Evolutionary conservation across 768 basidiomycete species (phyloP), one percentile per base, ranked within the genome.

Genomic region (Mycena belliarum): DNA sequence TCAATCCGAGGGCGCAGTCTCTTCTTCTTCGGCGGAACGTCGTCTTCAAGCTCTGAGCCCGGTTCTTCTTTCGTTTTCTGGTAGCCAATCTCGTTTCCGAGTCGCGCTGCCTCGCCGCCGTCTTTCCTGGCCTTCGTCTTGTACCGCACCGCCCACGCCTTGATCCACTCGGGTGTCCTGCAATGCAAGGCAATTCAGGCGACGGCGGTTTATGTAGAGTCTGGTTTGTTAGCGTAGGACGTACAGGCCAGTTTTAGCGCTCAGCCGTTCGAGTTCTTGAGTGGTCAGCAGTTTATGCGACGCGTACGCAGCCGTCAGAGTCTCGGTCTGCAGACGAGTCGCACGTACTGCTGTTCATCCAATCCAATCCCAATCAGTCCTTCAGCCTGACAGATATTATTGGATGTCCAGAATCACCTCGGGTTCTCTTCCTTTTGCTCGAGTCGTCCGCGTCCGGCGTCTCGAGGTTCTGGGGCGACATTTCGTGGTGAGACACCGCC

Each of bases 151-250:
- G 72, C 72, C 75, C 74, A 77, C 28, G 69, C 68, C 28, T 60
- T 49, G 21, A 77, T 74, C 75, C 76, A 76, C 59, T 69, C 70
- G 23, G 44, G 23, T 25, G 73, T 64, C 32, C 75, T 74, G 57
- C 38, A 15, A 35, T 74, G 57, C 38, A 15, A 35, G 38, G 9
- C 21, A 24, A 15, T 23, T 49, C 8, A 57, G 16, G 21, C 10
- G 40, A 37, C 16, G 46, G 29, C n/a, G n/a, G n/a, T n/a, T 28
- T 35, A 44, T 46, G 43, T 32, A 49, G 18, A 11, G 23, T 15
- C 44, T 12, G 44, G 52, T 26, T n/a, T n/a, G n/a, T n/a, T n/a
- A n/a, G n/a, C n/a, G n/a, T n/a, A n/a, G n/a, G n/a, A 67, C 75
- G 61, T 69, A 75, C 75, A 76, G 65, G 52, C 69, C 69, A n/a